These are phyloP conservation scores for Silybum marianum DNA, from an alignment of 129 eudicot species.

Conservation along the genomic window DNA sequence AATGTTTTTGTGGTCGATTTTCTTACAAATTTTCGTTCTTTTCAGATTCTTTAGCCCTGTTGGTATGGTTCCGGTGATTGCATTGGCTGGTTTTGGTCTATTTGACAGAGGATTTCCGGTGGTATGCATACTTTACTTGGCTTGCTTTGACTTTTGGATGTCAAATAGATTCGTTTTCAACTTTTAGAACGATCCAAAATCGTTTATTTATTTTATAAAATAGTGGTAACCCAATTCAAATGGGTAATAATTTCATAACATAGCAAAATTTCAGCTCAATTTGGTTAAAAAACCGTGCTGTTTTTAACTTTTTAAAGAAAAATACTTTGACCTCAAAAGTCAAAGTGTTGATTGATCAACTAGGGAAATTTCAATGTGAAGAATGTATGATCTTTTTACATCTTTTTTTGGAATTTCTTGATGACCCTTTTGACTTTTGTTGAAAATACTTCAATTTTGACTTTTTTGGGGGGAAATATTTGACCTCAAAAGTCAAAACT, in stretches of 20 bases:
- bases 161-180: conserved; percentile 16
- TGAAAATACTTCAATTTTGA: background rate
- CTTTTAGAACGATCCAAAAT: background rate
- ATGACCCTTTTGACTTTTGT: background rate
- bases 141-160: conserved; percentile 16
- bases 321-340: conserved; percentile 16
- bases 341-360: conserved; percentile 1
- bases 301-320: conserved; percentile 5
- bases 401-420: background rate
- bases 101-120: conserved; percentile 96
- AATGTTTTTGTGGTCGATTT: background rate
- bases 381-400: background rate
- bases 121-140: conserved; percentile 47
- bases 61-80: conserved; percentile 95
- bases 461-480: background rate
- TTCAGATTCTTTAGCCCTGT: conserved; percentile 95
- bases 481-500: conserved; percentile 20
- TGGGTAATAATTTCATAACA: background rate
- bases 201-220: background rate
- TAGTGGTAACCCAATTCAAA: background rate
- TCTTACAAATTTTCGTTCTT: background rate
- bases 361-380: background rate
- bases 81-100: conserved; percentile 88
- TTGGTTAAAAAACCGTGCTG: background rate
- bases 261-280: background rate